Conservation (phyloP, 176 grass and related monocot species). For the Otatea glauca region DNA sequence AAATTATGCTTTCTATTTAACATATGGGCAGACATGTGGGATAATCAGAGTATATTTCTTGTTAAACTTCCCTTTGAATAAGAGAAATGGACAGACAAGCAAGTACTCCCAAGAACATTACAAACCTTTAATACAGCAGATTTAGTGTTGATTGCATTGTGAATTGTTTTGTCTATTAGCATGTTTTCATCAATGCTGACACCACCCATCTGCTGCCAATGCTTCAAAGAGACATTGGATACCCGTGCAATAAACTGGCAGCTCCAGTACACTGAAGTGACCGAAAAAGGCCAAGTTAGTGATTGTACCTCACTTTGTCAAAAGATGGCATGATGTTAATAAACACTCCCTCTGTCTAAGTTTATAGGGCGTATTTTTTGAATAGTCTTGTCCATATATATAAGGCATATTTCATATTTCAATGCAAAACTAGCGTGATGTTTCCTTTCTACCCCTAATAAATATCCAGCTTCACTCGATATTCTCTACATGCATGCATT, state of each 20-base stretch:
- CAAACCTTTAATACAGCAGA: constrained; percentile 84
- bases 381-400: too few relatives aligned
- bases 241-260: constrained; percentile 91
- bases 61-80: background rate
- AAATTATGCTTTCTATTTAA: background rate
- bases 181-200: constrained; percentile 85
- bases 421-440: too few relatives aligned
- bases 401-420: too few relatives aligned
- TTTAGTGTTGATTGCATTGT: constrained; percentile 75
- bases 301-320: background rate
- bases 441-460: too few relatives aligned
- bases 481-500: too few relatives aligned
- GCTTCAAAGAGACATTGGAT: constrained; percentile 89
- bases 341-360: background rate
- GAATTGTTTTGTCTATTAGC: constrained; percentile 89
- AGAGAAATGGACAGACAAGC: constrained; percentile 16
- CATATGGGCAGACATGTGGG: background rate
- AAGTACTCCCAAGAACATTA: constrained; percentile 28
- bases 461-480: too few relatives aligned
- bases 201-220: constrained; percentile 94
- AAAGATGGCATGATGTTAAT: background rate
- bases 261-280: constrained; percentile 79
- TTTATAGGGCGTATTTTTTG: too few relatives aligned
- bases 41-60: background rate
- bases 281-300: constrained; percentile 37